These are phyloP conservation scores for Fusarium cyanostomum DNA, from an alignment of 2,329 filamentous ascomycete species.

Conservation along the genomic window DNA sequence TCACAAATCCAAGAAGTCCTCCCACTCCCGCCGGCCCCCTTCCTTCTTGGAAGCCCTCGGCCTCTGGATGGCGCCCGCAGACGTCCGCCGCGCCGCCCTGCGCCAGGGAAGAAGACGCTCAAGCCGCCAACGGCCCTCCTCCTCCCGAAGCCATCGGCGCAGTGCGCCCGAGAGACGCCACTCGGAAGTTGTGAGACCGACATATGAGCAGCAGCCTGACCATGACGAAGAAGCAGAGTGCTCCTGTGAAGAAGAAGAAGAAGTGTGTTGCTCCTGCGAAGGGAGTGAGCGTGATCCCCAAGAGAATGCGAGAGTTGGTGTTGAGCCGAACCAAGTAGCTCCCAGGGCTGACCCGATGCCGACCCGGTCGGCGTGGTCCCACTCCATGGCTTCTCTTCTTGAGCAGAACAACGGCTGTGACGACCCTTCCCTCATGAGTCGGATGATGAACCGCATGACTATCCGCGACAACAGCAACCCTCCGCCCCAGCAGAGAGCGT, in stretches of 20 bases:
- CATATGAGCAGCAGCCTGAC: neutral
- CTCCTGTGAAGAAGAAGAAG: too few relatives aligned
- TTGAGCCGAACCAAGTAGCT: neutral
- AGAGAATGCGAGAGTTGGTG: neutral
- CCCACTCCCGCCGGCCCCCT: neutral
- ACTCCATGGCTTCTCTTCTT: constrained; percentile 1
- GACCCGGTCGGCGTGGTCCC: constrained; percentile 19
- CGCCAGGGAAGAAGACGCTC: neutral
- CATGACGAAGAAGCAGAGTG: neutral
- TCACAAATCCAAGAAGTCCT: neutral
- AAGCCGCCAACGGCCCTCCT: too few relatives aligned
- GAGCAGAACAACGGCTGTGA: too few relatives aligned
- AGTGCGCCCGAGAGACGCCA: neutral
- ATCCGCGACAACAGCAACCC: neutral
- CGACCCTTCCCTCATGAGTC: neutral
- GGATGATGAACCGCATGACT: neutral
- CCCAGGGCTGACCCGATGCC: neutral
- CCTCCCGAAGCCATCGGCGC: too few relatives aligned
- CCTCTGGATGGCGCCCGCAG: neutral
- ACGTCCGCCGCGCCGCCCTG: neutral
- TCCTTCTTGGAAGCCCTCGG: constrained; percentile 25
- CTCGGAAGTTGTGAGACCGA: neutral
- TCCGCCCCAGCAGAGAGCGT: neutral
- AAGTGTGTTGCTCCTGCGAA: too few relatives aligned
- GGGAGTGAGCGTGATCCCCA: too few relatives aligned